Base-by-base conservation (phyloP, 1,139 yeast genomes). In the Debaryomyces robertsiae region DNA sequence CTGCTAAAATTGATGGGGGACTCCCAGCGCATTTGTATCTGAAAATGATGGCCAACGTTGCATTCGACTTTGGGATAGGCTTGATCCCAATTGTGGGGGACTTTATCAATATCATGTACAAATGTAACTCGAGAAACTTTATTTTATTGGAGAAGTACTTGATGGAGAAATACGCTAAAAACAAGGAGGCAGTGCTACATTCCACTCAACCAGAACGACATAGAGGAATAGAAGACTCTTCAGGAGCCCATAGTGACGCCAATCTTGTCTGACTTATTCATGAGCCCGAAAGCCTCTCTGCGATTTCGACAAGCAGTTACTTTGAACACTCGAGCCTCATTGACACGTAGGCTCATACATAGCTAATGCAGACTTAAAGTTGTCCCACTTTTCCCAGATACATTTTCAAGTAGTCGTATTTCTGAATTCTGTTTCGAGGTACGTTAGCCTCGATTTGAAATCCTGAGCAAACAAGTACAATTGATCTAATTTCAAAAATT, bases 21-120 rank as follows among this genome's bases (percentile, higher is more conserved):
- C 62, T 86, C 27, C 88, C 91, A 0, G 45, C 61, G 2, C 52
- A 51, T 3, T 52, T 82, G 23, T 68, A 71, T 41, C 64, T 73
- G 40, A 63, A 68, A 46, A 82, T 87, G 85, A 55, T 79, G 51
- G 64, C 73, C 24, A 86, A 87, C 52, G 74, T 85, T 9, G 58
- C 69, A 10, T 56, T 84, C 39, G 95, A 87, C 58, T 85, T 84
- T 53, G 72, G 73, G 1, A 64, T 87, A 39, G 90, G 93, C 0
- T 63, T 87, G 52, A 76, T 84, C 32, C 95, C 95, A 1, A 46
- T 86, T 30, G 78, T 86, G 13, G 95, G 95, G 9, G 87, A 79
- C 50, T 61, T 84, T 33, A 71, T 83, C 41, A 81, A 80, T 46
- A 79, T 87, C 19, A 67, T 82, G 40, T 87, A 84, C 64, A 83